Base-by-base conservation (phyloP, 1,284 basidiomycete species). In the Testicularia cyperi region DNA sequence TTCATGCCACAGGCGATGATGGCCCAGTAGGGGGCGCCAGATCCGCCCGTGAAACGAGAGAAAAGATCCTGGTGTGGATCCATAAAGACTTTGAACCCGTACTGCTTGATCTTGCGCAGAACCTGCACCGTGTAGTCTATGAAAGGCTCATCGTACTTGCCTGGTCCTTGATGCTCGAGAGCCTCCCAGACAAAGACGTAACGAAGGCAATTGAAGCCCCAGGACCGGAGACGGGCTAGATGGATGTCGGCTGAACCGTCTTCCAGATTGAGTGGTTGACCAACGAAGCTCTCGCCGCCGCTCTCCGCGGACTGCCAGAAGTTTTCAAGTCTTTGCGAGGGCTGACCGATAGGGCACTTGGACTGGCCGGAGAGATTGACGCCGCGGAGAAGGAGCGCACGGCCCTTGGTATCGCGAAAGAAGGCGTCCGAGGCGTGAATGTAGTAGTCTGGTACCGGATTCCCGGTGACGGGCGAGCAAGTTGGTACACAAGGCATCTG, bases 61-160 rank as follows among this genome's bases (percentile, higher is more conserved):
- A 94, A 97, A 26, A 85, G 83, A 74, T 98, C 94, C 79, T 97
- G 94, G 78, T 98, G 94, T 5, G 94, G 92, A 75, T 97, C 92
- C 82, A 98, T 86, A 77, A 85, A 95, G 5, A 97, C 78, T 62
- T 84, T 84, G 79, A 98, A 97, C n/a, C 94, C 94, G 72, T 88
- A 88, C 46, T 90, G 85, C 74, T 92, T 92, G 80, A 90, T 90
- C 77, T 92, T 92, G 31, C 84, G 82, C 14, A 97, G 81, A 0
- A 95, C 88, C 15, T 83, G 83, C 18, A 97, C 82, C 4, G 87
- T 88, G 71, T 97, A 97, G 68, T 94, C 88, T 81, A 97, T 90
- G 76, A 87, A 97, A 28, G 88, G 88, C 47, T 85, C 80, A 75
- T 98, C 94, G 72, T 92, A 96, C 71, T 86, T 85, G 25, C 90